Percentiles rank a stretch among this genome's conserved stretches.
These are phyloP conservation scores for Colletotrichum sp. DNA, from an alignment of 2,329 filamentous ascomycete species.

Conservation along the genomic window DNA sequence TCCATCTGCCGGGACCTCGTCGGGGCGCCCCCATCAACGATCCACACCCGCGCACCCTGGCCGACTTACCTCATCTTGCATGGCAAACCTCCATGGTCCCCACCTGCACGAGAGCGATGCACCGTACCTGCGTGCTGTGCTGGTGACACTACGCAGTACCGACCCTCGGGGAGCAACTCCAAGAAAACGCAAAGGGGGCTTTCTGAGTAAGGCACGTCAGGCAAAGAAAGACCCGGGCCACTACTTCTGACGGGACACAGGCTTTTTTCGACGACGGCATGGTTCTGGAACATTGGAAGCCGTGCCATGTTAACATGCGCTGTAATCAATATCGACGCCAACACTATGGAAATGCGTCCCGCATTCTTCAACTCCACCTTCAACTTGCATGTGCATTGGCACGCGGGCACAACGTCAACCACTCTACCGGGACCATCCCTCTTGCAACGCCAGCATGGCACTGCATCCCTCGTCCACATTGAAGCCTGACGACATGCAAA, in stretches of 20 bases:
- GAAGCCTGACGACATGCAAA: not conserved
- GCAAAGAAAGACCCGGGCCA: not conserved
- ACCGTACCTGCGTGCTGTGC: not conserved
- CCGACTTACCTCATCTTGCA: slow-evolving; percentile 10
- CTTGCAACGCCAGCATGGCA: not conserved
- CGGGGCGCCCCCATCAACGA: not conserved
- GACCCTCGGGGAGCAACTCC: not conserved
- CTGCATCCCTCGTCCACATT: not conserved
- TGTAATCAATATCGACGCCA: not conserved
- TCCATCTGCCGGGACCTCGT: not conserved
- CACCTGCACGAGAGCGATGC: not conserved
- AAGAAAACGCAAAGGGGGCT: not conserved
- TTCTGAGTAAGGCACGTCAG: not conserved
- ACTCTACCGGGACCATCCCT: not conserved
- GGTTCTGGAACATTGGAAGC: not conserved
- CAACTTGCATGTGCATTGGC: not conserved
- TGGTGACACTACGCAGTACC: not conserved
- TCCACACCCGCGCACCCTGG: slow-evolving; percentile 1
- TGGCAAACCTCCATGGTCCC: not conserved
- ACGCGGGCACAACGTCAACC: not conserved
- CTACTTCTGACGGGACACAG: not conserved
- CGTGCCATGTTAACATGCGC: not conserved
- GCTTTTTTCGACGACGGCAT: not conserved
- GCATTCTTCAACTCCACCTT: not conserved
- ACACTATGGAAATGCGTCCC: not conserved